phyloP scores from a whole-genome alignment of 202 grass and related monocot genomes.

The Dendrocalamus latiflorus region DNA sequence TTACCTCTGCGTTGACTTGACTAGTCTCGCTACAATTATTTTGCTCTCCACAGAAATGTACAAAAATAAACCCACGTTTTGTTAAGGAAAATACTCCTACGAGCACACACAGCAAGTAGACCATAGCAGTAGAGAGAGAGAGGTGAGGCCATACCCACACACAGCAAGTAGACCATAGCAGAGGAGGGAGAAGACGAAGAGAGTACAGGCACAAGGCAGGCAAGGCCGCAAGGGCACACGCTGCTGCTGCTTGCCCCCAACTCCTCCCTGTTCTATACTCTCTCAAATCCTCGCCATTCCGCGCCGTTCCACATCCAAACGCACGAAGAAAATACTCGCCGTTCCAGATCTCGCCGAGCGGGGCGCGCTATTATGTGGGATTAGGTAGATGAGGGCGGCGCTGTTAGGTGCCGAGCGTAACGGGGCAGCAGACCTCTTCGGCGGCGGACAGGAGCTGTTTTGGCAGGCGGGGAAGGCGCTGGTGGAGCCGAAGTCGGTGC shows the following conservation, averaged over 20 bases:
- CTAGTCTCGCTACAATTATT: not conserved
- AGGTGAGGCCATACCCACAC: no score
- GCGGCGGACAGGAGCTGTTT: slow-evolving; percentile 21
- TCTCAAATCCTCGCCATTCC: not conserved
- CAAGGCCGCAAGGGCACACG: not conserved
- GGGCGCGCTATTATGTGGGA: slow-evolving; percentile 24
- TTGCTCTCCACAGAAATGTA: not conserved
- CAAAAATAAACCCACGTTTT: not conserved
- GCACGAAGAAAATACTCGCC: slow-evolving; percentile 16
- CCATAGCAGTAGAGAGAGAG: not conserved
- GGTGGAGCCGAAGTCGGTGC: slow-evolving; percentile 71
- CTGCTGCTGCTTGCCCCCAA: slow-evolving; percentile 20
- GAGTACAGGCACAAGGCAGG: not conserved
- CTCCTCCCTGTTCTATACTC: slow-evolving; percentile 32
- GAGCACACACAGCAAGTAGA: not conserved
- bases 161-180: not conserved
- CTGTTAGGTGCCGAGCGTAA: slow-evolving; percentile 56
- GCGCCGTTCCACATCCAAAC: not conserved
- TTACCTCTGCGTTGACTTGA: not conserved
- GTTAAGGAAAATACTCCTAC: not conserved
- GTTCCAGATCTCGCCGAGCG: slow-evolving; percentile 23
- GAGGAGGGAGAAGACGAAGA: not conserved
- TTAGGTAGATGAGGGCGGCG: slow-evolving; percentile 84
- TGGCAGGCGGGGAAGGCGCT: slow-evolving; percentile 22
- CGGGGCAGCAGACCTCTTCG: slow-evolving; percentile 35